Percentiles rank a stretch among this genome's conserved stretches.
Evolutionary conservation across 2,329 filamentous ascomycete species (phyloP).

Genomic region (Apiospora koreana): DNA sequence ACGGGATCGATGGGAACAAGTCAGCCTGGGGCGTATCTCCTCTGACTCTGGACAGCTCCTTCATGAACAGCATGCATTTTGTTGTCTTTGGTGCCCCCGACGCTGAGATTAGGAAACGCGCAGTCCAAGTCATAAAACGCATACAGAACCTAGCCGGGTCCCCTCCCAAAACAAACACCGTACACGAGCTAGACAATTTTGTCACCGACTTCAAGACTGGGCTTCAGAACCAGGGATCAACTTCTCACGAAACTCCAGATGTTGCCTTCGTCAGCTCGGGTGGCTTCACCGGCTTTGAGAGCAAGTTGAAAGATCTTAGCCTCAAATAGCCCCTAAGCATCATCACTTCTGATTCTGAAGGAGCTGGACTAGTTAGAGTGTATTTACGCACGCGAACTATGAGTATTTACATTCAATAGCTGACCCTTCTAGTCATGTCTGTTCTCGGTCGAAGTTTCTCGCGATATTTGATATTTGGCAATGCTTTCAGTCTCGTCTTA

Average conservation of each 20-base stretch:
- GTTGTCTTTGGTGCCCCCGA: not conserved
- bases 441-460: not conserved
- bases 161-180: not conserved
- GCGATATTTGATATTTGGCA: not conserved
- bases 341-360: constrained; percentile 40
- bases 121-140: not conserved
- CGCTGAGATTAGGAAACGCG: not conserved
- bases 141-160: not conserved
- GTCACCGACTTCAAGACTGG: not conserved
- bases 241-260: no score
- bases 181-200: not conserved
- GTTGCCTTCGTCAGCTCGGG: no score
- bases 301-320: not conserved
- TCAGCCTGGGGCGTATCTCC: not conserved
- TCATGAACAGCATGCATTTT: not conserved
- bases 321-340: not conserved
- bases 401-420: not conserved
- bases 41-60: not conserved
- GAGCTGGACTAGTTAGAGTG: constrained; percentile 19
- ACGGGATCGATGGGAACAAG: not conserved
- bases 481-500: not conserved
- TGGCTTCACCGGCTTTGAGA: not conserved
- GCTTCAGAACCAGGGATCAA: not conserved
- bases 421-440: not conserved
- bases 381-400: not conserved